phyloP scores from a whole-genome alignment of 176 grass and related monocot genomes.

The Hyparrhenia diplandra region DNA sequence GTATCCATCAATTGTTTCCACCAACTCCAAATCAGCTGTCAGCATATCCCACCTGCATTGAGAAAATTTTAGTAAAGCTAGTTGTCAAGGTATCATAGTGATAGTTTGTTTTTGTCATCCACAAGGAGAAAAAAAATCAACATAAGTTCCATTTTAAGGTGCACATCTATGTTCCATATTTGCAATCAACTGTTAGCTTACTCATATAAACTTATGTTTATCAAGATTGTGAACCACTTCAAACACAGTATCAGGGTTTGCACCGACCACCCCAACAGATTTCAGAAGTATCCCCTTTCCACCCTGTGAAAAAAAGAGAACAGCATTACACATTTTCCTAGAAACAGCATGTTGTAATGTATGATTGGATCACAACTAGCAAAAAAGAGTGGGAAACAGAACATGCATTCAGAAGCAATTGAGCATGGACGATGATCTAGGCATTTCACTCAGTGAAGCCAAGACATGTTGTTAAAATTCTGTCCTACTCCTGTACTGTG shows the following conservation, averaged over 20 bases:
- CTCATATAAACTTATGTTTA: conserved; percentile 74
- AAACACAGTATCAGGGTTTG: conserved; percentile 78
- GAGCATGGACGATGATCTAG: not conserved
- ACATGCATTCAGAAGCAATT: not conserved
- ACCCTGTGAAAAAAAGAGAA: conserved; percentile 39
- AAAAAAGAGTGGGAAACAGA: not conserved
- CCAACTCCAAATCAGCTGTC: conserved; percentile 75
- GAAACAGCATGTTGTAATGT: not conserved
- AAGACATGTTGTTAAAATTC: not conserved
- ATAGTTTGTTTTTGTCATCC: conserved; percentile 11
- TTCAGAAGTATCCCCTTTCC: conserved; percentile 68
- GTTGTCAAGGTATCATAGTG: not conserved
- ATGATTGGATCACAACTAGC: not conserved
- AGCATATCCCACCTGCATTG: conserved; percentile 88
- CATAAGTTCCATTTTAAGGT: not conserved
- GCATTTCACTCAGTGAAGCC: conserved; percentile 10
- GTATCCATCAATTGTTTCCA: conserved; percentile 74
- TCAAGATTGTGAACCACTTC: conserved; percentile 66
- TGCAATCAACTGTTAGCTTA: conserved; percentile 46
- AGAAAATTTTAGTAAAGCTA: conserved; percentile 28
- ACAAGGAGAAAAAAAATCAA: not conserved
- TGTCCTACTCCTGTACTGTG: not conserved
- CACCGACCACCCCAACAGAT: conserved; percentile 77
- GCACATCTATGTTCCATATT: not conserved
- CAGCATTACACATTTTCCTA: not conserved